Evolutionary conservation across 1,284 basidiomycete genomes (phyloP).

Genomic region (Earliella scabrosa): DNA sequence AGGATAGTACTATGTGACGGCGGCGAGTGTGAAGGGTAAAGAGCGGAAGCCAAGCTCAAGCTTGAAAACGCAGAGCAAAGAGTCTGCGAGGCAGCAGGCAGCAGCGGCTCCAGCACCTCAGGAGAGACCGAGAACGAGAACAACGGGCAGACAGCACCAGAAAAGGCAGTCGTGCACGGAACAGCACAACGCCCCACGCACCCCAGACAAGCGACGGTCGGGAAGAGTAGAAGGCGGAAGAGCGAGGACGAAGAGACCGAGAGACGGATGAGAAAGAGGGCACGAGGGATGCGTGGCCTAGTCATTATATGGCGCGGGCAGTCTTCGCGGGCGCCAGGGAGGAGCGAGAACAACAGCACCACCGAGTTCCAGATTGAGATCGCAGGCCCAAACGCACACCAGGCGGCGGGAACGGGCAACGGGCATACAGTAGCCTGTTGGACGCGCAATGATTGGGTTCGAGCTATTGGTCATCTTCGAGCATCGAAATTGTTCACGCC

Average conservation of each 20-base stretch:
- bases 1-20: neutral
- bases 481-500: no score
- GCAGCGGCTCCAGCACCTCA: neutral
- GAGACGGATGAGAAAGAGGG: neutral
- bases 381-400: no score
- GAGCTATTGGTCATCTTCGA: no score
- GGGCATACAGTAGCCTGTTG: neutral
- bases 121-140: neutral
- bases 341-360: neutral
- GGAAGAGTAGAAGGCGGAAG: neutral
- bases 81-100: neutral
- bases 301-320: neutral
- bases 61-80: neutral
- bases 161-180: neutral
- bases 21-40: neutral
- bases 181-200: neutral
- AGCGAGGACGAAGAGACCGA: neutral
- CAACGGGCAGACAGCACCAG: neutral
- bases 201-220: slow-evolving; percentile 1
- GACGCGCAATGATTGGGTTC: no score
- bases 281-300: neutral
- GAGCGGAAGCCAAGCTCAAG: neutral
- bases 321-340: slow-evolving; percentile 2
- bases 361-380: neutral
- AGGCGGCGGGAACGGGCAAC: neutral